phyloP scores from a whole-genome alignment of 1,139 yeast species.

The Geotrichum carabidarum region DNA sequence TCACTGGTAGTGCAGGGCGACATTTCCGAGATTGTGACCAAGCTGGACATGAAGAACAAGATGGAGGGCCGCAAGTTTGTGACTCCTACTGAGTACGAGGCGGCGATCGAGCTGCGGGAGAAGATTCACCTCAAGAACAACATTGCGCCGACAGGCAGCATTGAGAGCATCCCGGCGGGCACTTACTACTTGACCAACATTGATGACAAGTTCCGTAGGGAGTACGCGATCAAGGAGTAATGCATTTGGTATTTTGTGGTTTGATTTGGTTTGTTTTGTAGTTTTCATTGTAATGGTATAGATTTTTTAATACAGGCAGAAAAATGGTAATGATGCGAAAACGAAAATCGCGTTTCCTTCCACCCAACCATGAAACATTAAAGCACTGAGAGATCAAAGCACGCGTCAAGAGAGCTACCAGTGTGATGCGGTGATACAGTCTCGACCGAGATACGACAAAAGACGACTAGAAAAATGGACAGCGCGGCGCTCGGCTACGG shows the following conservation, averaged over 20 bases:
- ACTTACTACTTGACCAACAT: slow-evolving; percentile 79
- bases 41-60: slow-evolving; percentile 63
- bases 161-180: slow-evolving; percentile 66
- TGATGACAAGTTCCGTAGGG: slow-evolving; percentile 86
- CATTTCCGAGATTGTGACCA: slow-evolving; percentile 58
- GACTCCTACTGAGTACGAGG: slow-evolving; percentile 77
- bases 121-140: slow-evolving; percentile 76
- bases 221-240: slow-evolving; percentile 59
- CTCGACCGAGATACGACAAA: too few species aligned
- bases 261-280: neutral
- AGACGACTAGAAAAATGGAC: too few species aligned
- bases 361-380: too few species aligned
- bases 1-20: slow-evolving; percentile 80
- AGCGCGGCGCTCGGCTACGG: neutral
- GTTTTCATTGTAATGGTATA: neutral
- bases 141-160: slow-evolving; percentile 72
- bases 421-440: too few species aligned
- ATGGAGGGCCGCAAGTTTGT: slow-evolving; percentile 61
- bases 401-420: too few species aligned
- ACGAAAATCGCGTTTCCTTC: too few species aligned
- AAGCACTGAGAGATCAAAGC: too few species aligned
- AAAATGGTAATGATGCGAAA: neutral
- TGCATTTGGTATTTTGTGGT: neutral
- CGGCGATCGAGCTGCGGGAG: slow-evolving; percentile 81
- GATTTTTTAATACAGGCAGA: neutral